A percentile compares a stretch with the other conserved stretches of the same genome.
phyloP scores from a whole-genome alignment of 1,284 basidiomycete species.

The Irpex sp. region DNA sequence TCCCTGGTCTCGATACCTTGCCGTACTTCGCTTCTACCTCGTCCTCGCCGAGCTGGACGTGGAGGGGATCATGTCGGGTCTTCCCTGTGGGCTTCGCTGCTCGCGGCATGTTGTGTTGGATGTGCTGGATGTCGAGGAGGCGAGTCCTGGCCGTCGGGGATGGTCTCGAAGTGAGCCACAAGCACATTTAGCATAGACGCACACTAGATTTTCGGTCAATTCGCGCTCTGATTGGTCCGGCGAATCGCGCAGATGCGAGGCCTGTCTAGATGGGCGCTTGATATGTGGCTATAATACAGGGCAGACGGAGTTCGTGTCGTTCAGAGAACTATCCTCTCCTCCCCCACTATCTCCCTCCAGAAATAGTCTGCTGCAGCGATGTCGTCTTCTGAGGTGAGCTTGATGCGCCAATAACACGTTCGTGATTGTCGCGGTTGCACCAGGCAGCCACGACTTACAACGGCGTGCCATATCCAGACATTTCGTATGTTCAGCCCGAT shows the following conservation, averaged over 20 bases:
- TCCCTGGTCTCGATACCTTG: constrained; percentile 68
- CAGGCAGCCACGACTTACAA: neutral
- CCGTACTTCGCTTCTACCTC: constrained; percentile 76
- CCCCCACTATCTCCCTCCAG: constrained; percentile 2
- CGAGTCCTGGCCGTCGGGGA: neutral
- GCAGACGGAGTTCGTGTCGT: neutral
- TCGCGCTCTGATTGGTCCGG: constrained; percentile 9
- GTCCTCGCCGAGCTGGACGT: constrained; percentile 77
- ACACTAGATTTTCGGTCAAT: constrained; percentile 1
- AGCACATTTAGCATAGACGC: neutral
- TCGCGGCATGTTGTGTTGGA: constrained; percentile 53
- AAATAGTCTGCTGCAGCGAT: constrained; percentile 10
- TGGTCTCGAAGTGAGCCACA: neutral
- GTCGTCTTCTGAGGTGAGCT: constrained; percentile 12
- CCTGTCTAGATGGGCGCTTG: neutral
- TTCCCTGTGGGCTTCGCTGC: constrained; percentile 48
- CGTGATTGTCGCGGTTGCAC: neutral
- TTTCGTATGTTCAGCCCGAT: neutral
- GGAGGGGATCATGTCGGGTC: constrained; percentile 80
- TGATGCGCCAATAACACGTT: neutral
- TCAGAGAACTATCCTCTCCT: constrained; percentile 4
- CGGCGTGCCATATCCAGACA: neutral
- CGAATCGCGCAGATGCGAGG: neutral
- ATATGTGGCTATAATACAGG: neutral
- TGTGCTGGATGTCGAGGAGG: neutral